phyloP scores from a whole-genome alignment of 306 rosid genomes.

The Fragaria nilgerrensis region DNA sequence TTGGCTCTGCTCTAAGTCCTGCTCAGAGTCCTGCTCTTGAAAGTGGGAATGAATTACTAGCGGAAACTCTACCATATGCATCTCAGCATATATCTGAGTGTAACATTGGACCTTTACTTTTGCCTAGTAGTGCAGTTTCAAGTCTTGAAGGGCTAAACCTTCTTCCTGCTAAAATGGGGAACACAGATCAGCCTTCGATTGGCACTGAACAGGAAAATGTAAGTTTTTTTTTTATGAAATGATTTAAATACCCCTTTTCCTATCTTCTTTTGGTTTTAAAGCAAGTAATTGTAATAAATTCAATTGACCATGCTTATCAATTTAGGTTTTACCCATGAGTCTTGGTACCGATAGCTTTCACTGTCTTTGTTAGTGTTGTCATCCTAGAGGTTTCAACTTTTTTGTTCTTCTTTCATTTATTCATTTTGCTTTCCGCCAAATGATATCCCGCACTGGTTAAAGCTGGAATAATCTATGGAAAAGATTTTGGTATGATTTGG shows the following conservation, averaged over 20 bases:
- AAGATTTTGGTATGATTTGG: not conserved
- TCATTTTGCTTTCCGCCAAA: not conserved
- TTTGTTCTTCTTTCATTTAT: not conserved
- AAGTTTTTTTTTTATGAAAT: slow-evolving; percentile 28
- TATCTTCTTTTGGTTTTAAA: not conserved
- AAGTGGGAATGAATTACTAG: slow-evolving; percentile 26
- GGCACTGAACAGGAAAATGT: slow-evolving; percentile 38
- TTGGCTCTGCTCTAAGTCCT: slow-evolving; percentile 8
- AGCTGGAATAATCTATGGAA: not conserved
- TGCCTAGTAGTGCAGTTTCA: slow-evolving; percentile 36
- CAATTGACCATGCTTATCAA: slow-evolving; percentile 3
- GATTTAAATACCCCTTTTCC: not conserved
- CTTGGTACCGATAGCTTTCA: not conserved
- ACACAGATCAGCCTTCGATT: slow-evolving; percentile 30
- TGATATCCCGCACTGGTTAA: not conserved
- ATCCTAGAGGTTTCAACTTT: too few species aligned
- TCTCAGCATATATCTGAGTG: slow-evolving; percentile 37
- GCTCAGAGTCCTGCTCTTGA: slow-evolving; percentile 30
- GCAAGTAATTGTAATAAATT: slow-evolving; percentile 10
- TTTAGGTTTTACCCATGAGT: not conserved
- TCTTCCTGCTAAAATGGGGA: slow-evolving; percentile 30
- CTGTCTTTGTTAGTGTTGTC: not conserved
- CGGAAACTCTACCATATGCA: slow-evolving; percentile 31
- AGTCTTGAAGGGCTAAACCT: slow-evolving; percentile 36
- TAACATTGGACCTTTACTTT: slow-evolving; percentile 31